phyloP scores from a whole-genome alignment of 768 basidiomycete genomes.

The Russula sp. region DNA sequence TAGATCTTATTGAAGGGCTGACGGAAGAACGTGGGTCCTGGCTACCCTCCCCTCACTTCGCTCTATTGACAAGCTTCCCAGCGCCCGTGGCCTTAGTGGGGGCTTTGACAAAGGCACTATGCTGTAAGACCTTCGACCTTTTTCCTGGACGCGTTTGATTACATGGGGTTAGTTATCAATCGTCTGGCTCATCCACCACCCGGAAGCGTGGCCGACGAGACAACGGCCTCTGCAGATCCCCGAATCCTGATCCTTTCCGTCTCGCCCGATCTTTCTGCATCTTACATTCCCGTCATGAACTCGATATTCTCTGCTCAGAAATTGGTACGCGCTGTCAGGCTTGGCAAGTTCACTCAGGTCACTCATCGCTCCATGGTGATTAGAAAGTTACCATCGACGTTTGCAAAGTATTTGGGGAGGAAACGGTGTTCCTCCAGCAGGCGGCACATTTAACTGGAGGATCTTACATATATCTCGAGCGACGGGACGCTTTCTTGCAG shows the following conservation, averaged over 20 bases:
- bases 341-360: neutral
- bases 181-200: conserved; percentile 37
- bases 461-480: conserved; percentile 79
- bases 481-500: conserved; percentile 82
- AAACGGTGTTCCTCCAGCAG: conserved; percentile 95
- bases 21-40: conserved; percentile 45
- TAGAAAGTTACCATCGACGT: conserved; percentile 98
- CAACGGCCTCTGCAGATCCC: conserved; percentile 37
- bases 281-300: conserved; percentile 99
- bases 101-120: conserved; percentile 86
- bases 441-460: conserved; percentile 94
- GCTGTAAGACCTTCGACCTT: conserved; percentile 46
- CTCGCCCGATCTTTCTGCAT: conserved; percentile 80
- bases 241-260: conserved; percentile 79
- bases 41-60: conserved; percentile 9
- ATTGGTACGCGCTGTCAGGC: conserved; percentile 45
- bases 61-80: conserved; percentile 22
- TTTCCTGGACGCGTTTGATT: neutral
- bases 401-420: conserved; percentile 81
- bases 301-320: conserved; percentile 99
- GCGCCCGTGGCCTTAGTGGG: conserved; percentile 73
- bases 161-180: conserved; percentile 56
- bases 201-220: conserved; percentile 29
- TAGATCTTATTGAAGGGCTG: conserved; percentile 43
- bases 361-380: neutral